Conservation (phyloP, 2,329 filamentous ascomycete species). For the Clonostachys rosea region DNA sequence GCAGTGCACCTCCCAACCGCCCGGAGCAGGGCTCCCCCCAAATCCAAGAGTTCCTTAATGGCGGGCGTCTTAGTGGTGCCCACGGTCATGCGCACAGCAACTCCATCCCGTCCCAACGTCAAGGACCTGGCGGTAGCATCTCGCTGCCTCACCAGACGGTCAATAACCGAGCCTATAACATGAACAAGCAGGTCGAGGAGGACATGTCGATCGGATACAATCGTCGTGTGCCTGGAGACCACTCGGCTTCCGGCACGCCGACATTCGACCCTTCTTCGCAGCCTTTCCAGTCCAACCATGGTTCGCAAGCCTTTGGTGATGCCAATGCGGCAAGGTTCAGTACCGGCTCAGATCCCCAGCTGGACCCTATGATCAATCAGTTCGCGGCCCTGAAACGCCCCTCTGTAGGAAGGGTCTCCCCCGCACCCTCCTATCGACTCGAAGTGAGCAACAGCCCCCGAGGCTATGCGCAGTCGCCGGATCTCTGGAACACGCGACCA, state of each 20-base stretch:
- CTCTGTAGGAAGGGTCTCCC: constrained; percentile 32
- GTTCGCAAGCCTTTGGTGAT: constrained; percentile 39
- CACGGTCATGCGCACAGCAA: constrained; percentile 38
- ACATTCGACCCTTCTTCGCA: constrained; percentile 22
- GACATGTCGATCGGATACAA: constrained; percentile 26
- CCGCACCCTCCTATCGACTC: constrained; percentile 19
- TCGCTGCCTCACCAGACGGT: constrained; percentile 34
- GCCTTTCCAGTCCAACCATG: constrained; percentile 41
- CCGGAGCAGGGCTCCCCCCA: constrained; percentile 41
- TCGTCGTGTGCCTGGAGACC: constrained; percentile 26
- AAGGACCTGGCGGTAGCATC: constrained; percentile 33
- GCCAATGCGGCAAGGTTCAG: constrained; percentile 11
- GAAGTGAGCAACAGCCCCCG: constrained; percentile 16
- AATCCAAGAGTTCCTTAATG: constrained; percentile 22
- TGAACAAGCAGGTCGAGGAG: constrained; percentile 29
- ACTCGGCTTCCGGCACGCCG: constrained; percentile 9
- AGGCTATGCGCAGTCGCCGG: constrained; percentile 19
- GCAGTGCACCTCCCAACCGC: constrained; percentile 50
- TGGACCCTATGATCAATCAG: constrained; percentile 17
- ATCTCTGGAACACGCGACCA: constrained; percentile 30
- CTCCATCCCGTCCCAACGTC: constrained; percentile 41
- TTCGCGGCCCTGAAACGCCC: constrained; percentile 23
- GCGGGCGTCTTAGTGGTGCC: neutral
- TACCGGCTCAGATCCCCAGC: constrained; percentile 20
- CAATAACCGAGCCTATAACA: constrained; percentile 27